Conservation (phyloP, 2,329 filamentous ascomycete species). For the Monosporascus sp. region DNA sequence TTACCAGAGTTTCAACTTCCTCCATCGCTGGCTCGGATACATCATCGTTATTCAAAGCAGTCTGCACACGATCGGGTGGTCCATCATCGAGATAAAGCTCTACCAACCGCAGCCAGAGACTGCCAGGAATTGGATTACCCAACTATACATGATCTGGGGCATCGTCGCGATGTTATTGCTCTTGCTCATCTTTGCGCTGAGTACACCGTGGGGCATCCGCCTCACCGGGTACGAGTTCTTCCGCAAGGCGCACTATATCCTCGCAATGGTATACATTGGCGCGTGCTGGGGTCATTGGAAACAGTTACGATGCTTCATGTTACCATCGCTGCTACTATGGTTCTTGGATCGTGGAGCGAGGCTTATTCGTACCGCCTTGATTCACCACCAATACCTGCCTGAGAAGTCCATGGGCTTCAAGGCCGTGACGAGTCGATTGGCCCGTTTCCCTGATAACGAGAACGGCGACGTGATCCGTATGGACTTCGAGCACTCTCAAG, state of each 20-base stretch:
- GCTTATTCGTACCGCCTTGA: conserved; percentile 49
- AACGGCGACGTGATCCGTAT: conserved; percentile 59
- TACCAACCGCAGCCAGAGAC: conserved; percentile 67
- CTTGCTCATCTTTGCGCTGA: conserved; percentile 55
- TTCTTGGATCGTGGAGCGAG: conserved; percentile 58
- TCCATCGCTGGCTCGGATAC: conserved; percentile 71
- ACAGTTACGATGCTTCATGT: conserved; percentile 61
- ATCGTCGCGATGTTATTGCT: conserved; percentile 63
- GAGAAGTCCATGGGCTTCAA: conserved; percentile 46
- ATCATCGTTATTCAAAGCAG: conserved; percentile 64
- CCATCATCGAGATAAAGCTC: conserved; percentile 57
- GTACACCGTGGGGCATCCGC: conserved; percentile 53
- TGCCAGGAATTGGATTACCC: conserved; percentile 50
- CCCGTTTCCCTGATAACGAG: conserved; percentile 49
- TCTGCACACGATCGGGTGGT: conserved; percentile 69
- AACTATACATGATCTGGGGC: conserved; percentile 70
- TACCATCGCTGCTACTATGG: conserved; percentile 61
- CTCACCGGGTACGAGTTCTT: conserved; percentile 73
- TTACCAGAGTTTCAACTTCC: conserved; percentile 72
- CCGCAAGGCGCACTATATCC: conserved; percentile 66
- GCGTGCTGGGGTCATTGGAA: conserved; percentile 73
- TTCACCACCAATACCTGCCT: conserved; percentile 53
- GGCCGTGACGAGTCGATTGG: conserved; percentile 44
- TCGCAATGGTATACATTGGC: conserved; percentile 69
- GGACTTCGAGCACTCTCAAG: conserved; percentile 58